A percentile compares a stretch with the other conserved stretches of the same genome.
These are phyloP conservation scores for Thyridium curvatum DNA, from an alignment of 2,329 filamentous ascomycete genomes.

Conservation along the genomic window DNA sequence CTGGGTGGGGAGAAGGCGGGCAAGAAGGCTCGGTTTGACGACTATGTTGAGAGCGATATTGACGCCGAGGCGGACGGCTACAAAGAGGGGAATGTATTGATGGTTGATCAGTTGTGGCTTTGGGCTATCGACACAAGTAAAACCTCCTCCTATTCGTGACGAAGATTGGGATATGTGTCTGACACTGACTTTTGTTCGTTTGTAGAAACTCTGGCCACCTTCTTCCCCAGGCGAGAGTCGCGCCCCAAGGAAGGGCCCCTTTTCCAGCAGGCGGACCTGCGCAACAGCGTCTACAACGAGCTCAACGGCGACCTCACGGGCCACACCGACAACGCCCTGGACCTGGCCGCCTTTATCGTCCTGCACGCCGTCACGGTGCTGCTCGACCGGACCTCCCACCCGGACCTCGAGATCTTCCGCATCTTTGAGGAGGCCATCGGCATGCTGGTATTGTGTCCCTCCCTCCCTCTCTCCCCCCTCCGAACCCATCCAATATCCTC, in stretches of 20 bases:
- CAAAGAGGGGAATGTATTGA: slow-evolving; percentile 50
- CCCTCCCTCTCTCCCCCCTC: not conserved
- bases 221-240: slow-evolving; percentile 49
- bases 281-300: slow-evolving; percentile 60
- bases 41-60: slow-evolving; percentile 22
- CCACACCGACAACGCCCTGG: slow-evolving; percentile 54
- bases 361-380: slow-evolving; percentile 57
- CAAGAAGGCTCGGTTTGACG: slow-evolving; percentile 8
- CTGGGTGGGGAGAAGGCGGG: slow-evolving; percentile 16
- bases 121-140: slow-evolving; percentile 49
- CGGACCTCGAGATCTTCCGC: slow-evolving; percentile 56
- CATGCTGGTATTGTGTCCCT: slow-evolving; percentile 42
- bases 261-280: slow-evolving; percentile 54
- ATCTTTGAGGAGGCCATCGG: slow-evolving; percentile 63
- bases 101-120: slow-evolving; percentile 62
- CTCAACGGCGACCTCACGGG: slow-evolving; percentile 58
- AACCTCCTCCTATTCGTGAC: not conserved
- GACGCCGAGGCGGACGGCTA: slow-evolving; percentile 15
- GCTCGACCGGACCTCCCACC: slow-evolving; percentile 52
- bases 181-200: not conserved
- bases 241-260: slow-evolving; percentile 47
- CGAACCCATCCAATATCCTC: not conserved
- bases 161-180: too few species aligned
- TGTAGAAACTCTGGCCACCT: slow-evolving; percentile 46
- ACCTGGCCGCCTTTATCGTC: slow-evolving; percentile 56